Evolutionary conservation across 2,329 filamentous ascomycete genomes (phyloP), one percentile per base, ranked within the genome.

Genomic region (Hyphodiscus sp.): DNA sequence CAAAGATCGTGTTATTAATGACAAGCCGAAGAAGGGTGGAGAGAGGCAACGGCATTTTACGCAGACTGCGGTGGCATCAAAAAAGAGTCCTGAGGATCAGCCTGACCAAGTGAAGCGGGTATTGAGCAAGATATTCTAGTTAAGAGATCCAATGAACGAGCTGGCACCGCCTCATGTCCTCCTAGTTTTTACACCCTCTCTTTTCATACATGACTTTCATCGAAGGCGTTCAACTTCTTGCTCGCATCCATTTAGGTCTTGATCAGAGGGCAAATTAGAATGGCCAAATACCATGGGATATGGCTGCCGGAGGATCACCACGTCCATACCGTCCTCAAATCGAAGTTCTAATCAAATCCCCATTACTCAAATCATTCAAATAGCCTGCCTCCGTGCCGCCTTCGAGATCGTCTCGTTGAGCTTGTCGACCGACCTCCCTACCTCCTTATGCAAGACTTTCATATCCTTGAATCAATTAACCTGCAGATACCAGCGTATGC

Each of bases 41-140:
- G 68, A 71, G 59, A 67, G 68, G 53, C 67, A 69, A 63, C 73
- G 76, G 58, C 79, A 82, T 29, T 90, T 91, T 68, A 83, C 80
- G 68, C 87, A 91, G 72, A 82, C 80, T 53, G 71, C 78, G 54
- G 72, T 83, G 57, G 81, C 77, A 51, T 71, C 72, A 55, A 82
- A 79, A 68, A 72, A 60, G 47, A 68, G 63, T 47, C 67, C 67
- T 11, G 70, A 70, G 48, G 71, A 74, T 49, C 80, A 80, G 63
- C 73, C 78, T 1, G 80, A 80, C 30, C 73, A 77, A 51, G 78
- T 85, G 9, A 77, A 79, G 62, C 76, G 79, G 60, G 79, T 85
- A 44, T 66, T 85, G 59, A 83, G 79, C 71, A 84, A 82, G 69
- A 85, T 86, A 58, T 86, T 86, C 62, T 86, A 67, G 65, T 20